Base-by-base conservation (phyloP, 1,139 yeast genomes). In the Yamadazyma atlantica region DNA sequence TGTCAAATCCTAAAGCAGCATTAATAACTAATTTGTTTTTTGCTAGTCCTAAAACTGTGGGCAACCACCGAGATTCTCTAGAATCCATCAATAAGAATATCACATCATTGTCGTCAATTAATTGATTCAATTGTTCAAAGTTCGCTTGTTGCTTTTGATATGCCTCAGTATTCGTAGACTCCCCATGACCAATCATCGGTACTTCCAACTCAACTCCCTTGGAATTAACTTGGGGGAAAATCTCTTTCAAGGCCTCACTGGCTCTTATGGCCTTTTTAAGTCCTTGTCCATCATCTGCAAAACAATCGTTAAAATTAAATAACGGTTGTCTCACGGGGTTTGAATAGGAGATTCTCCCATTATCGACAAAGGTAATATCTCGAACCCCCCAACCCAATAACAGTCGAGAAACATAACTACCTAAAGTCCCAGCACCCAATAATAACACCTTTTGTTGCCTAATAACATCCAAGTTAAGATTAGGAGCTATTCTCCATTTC, bases 401-500 rank as follows among this genome's bases (percentile, higher is more conserved):
- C 0, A 86, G 83, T 41, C 99, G 68, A 0, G 95, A 78, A 8
- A 92, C 94, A 55, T 90, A 89, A 44, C 95, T 85, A 0, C 98
- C 99, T 11, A 94, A 69, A 2, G 99, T 94, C 4, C 99, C 99
- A 0, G 98, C 87, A 0, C 99, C 99, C n/a, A 92, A 69, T 13
- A 92, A 65, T 32, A 92, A 62, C 26, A 90, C 85, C 45, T 73
- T 81, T 18, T 83, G 76, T 11, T 62, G 44, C 45, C 78, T 77
- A 18, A 92, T 67, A 1, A 64, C 55, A 6, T 85, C 89, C 36
- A 92, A 67, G 52, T 92, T 75, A 6, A 92, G 57, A 8, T 79
- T 75, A 0, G 98, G 97, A 1, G 89, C 90, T 21, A 92, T 77
- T 49, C 98, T 73, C 99, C 99, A 92, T 58, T 89, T 89, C 98